Evolutionary conservation across 768 basidiomycete genomes (phyloP), one percentile per base, ranked within the genome.

Genomic region (Leccinellum rugosiceps): DNA sequence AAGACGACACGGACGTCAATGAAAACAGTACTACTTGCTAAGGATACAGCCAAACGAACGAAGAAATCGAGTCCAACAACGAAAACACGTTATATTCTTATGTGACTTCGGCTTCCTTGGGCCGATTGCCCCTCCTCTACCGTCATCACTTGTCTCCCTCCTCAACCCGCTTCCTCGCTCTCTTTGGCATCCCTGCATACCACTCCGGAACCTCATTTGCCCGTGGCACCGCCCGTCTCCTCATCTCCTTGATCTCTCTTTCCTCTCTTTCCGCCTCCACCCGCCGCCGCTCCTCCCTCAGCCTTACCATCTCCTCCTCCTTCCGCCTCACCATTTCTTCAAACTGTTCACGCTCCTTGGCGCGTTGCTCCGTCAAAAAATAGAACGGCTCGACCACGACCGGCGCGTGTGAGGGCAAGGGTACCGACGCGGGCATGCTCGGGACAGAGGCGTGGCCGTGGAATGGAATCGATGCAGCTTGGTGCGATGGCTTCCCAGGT

Each of bases 141-240:
- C 41, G 8, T 41, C 38, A 19, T 41, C 38, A 41, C 10, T 19
- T 10, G n/a, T 41, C 35, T 15, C 35, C 15, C 34, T 34, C 35
- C n/a, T 19, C 19, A 19, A 43, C 41, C 41, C 41, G 41, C 19
- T 43, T 43, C 41, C 41, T 43, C 41, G 55, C 51, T 72, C 76
- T 82, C 80, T 79, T 88, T 63, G 87, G 87, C 68, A 80, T 83
- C 44, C 80, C 79, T 62, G 80, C 83, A 64, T 91, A 91, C 89
- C 89, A 91, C 61, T 84, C 85, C 11, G 89, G 89, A 25, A 91
- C 78, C 63, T 82, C 82, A 67, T 90, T 78, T 47, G 89, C 89
- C 70, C 77, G 83, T 23, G 86, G 85, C 47, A 91, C 74, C 17
- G 86, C 80, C 61, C 76, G 78, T 75, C 77, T 81, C 68, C 89